phyloP scores from a whole-genome alignment of 352 stramenopile species.

The Phytophthora brassicae region DNA sequence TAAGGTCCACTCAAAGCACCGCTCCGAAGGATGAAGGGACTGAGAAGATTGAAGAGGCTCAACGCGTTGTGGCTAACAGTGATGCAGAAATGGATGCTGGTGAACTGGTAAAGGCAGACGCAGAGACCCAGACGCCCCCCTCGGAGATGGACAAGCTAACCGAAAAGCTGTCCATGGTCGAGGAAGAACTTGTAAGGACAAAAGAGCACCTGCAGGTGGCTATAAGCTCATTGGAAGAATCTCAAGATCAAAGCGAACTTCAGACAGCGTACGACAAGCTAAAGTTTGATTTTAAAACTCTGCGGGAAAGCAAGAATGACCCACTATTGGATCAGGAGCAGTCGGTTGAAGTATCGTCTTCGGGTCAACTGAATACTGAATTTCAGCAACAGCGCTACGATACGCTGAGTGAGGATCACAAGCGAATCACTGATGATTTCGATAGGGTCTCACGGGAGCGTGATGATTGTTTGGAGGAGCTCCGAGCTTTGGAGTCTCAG shows the following conservation, averaged over 20 bases:
- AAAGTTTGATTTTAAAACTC: slow-evolving; percentile 1
- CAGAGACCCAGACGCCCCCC: slow-evolving; percentile 3
- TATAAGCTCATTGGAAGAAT: not conserved
- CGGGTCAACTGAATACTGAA: slow-evolving; percentile 1
- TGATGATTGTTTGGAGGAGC: slow-evolving; percentile 46
- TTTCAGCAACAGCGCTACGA: slow-evolving; percentile 13
- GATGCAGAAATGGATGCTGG: slow-evolving; percentile 1
- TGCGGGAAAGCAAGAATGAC: slow-evolving; percentile 10
- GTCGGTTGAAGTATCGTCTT: not conserved
- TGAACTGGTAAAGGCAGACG: not conserved
- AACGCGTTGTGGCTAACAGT: not conserved
- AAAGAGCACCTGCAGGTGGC: slow-evolving; percentile 15
- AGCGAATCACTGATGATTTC: slow-evolving; percentile 25
- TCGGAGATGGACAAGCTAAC: slow-evolving; percentile 13
- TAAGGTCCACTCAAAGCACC: slow-evolving; percentile 24
- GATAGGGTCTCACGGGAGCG: slow-evolving; percentile 38
- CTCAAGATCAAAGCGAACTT: slow-evolving; percentile 7
- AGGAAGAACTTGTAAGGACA: slow-evolving; percentile 14
- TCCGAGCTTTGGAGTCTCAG: slow-evolving; percentile 46
- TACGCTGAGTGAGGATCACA: slow-evolving; percentile 23
- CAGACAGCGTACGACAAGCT: slow-evolving; percentile 17
- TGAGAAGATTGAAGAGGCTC: not conserved
- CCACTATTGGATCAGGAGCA: slow-evolving; percentile 2
- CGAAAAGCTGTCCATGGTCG: slow-evolving; percentile 11
- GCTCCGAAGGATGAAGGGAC: slow-evolving; percentile 1